phyloP scores from a whole-genome alignment of 805 yeast species.

The Sporopachydermia lactativora region DNA sequence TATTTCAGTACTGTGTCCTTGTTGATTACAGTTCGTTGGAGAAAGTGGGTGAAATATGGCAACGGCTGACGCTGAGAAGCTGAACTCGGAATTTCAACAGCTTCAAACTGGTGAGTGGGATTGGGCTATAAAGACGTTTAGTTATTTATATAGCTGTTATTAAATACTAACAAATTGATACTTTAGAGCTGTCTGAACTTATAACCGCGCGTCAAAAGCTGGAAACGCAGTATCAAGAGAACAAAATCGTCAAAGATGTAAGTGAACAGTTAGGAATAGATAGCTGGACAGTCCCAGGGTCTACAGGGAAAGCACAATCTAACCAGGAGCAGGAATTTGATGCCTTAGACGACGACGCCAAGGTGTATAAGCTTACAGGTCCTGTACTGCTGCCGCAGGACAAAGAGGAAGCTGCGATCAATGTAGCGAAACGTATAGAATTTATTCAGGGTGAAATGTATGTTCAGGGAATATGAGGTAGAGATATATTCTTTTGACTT shows the following conservation, averaged over 20 bases:
- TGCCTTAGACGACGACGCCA: slow-evolving; percentile 47
- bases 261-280: too few species aligned
- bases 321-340: slow-evolving; percentile 43
- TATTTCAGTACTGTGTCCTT: too few species aligned
- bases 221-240: slow-evolving; percentile 92
- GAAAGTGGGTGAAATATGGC: too few species aligned
- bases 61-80: slow-evolving; percentile 1
- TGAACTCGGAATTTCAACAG: not conserved
- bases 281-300: too few species aligned
- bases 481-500: not conserved
- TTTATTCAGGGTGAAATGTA: slow-evolving; percentile 68
- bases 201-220: slow-evolving; percentile 68
- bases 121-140: too few species aligned
- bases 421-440: slow-evolving; percentile 81
- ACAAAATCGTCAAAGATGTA: slow-evolving; percentile 61
- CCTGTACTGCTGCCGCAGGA: slow-evolving; percentile 89
- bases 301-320: too few species aligned
- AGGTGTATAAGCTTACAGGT: slow-evolving; percentile 81
- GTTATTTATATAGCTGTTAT: too few species aligned
- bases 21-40: too few species aligned
- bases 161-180: too few species aligned
- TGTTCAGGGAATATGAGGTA: slow-evolving; percentile 6
- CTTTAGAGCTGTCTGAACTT: slow-evolving; percentile 30
- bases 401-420: slow-evolving; percentile 61
- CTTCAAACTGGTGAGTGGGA: not conserved